Percentiles rank a stretch among this genome's conserved stretches.
phyloP scores from a whole-genome alignment of 352 stramenopile genomes.

The Phytophthora vignae region DNA sequence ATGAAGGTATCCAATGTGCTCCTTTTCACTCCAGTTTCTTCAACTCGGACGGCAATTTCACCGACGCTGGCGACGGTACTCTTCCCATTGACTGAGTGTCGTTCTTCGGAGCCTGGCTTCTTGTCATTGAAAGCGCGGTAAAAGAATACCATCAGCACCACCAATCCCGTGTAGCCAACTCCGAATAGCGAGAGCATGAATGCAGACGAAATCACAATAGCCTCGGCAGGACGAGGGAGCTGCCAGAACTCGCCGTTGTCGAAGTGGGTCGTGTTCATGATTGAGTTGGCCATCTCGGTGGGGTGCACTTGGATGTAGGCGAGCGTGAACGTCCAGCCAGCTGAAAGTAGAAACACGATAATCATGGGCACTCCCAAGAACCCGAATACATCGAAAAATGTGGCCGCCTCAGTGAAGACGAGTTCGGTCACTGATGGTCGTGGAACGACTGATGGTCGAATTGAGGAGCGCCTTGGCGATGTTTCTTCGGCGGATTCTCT shows the following conservation, averaged over 20 bases:
- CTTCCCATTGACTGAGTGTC: not conserved
- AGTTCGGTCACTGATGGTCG: constrained; percentile 14
- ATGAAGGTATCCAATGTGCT: not conserved
- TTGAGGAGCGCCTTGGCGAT: not conserved
- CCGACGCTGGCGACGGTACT: not conserved
- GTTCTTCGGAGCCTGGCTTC: too few species aligned
- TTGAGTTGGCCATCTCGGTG: constrained; percentile 42
- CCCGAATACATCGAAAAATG: constrained; percentile 49
- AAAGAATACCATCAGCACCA: constrained; percentile 42
- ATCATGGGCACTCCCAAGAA: constrained; percentile 51
- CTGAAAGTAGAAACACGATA: constrained; percentile 45
- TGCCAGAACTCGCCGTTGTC: constrained; percentile 64
- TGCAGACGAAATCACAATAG: constrained; percentile 32
- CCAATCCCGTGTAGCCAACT: constrained; percentile 42
- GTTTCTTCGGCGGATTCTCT: not conserved
- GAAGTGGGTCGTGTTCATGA: constrained; percentile 51
- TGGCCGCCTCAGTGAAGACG: constrained; percentile 22
- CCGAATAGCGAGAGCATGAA: constrained; percentile 43
- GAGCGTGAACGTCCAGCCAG: constrained; percentile 41
- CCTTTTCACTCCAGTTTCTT: not conserved
- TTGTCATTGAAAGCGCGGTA: not conserved
- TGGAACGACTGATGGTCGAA: not conserved
- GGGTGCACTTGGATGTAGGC: constrained; percentile 52
- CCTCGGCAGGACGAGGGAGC: constrained; percentile 31
- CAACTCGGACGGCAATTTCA: too few species aligned